Percentiles rank a stretch among this genome's conserved stretches.
phyloP scores from a whole-genome alignment of 768 basidiomycete species.

The Panellus pusillus region DNA sequence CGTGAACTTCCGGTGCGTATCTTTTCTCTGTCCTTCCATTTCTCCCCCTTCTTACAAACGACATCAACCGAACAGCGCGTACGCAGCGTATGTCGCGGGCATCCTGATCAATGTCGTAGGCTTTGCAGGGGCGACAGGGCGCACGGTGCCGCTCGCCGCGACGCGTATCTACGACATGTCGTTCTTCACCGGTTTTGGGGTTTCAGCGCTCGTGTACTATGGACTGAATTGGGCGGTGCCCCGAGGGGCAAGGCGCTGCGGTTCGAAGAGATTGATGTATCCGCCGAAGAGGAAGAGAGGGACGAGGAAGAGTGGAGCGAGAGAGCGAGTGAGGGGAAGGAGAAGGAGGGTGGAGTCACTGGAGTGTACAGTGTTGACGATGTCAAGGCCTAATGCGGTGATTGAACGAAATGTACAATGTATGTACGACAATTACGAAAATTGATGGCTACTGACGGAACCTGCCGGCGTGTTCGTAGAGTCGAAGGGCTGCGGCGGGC shows the following conservation, averaged over 20 bases:
- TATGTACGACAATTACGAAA: too few relatives aligned
- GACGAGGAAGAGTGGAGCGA: too few relatives aligned
- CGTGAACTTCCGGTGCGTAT: conserved; percentile 62
- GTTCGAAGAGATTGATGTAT: conserved; percentile 58
- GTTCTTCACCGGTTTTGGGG: conserved; percentile 83
- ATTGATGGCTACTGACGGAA: too few relatives aligned
- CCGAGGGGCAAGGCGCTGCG: conserved; percentile 23
- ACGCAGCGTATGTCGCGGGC: conserved; percentile 66
- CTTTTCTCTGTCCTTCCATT: conserved; percentile 8
- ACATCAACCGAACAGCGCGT: conserved; percentile 42
- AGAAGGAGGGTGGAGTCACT: too few relatives aligned
- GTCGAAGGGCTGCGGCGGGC: too few relatives aligned
- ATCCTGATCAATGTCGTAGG: conserved; percentile 83
- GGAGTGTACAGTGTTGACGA: too few relatives aligned
- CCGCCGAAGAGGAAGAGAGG: conserved; percentile 18
- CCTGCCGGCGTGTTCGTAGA: too few relatives aligned
- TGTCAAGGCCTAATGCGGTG: not conserved
- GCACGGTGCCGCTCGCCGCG: conserved; percentile 62
- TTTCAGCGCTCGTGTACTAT: conserved; percentile 64
- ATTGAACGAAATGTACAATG: not conserved
- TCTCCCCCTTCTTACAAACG: not conserved
- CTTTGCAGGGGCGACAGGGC: conserved; percentile 73
- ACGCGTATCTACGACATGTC: conserved; percentile 75
- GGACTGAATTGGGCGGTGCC: conserved; percentile 30
- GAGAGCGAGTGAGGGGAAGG: too few relatives aligned